Evolutionary conservation across 768 basidiomycete genomes (phyloP), one percentile per base, ranked within the genome.

Genomic region (Tephrocybe sp.): DNA sequence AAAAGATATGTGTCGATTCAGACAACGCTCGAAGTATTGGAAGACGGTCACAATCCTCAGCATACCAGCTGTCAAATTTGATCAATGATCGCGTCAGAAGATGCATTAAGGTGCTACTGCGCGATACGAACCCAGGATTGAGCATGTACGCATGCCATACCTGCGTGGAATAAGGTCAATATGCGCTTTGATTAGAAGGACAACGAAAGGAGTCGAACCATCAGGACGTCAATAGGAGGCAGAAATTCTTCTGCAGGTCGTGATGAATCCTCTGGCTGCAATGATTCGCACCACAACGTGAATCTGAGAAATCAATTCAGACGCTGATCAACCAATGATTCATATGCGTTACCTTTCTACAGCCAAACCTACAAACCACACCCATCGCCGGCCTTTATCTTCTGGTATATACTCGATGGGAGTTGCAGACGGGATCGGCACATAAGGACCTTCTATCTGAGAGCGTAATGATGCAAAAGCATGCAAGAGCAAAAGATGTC

Each of bases 121-220:
- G 34, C 4, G 12, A 18, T 42, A 36, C 50, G 1, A 8, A 58
- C 58, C 45, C 41, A 11, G 58, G 58, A 44, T 58, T 58, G 8
- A 58, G 48, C 50, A 58, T 52, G 24, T 58, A 58, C 2, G 58
- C 38, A 40, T 55, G 58, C 58, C 58, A 58, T 8, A 58, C 54
- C 58, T 57, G 6, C 15, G 34, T 36, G 15, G 26, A 11, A 48
- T 33, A 12, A 3, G 4, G 15, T 51, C 4, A 23, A 4, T 11
- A 2, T 24, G 26, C 3, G 21, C 4, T 26, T n/a, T 42, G 21
- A 9, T 25, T 5, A 34, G 17, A 7, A 8, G 1, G 18, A 25
- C 8, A 10, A 39, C 6, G 7, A 37, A 20, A 1, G 2, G 11
- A 8, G 6, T 50, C 48, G 2, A 1, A 57, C 56, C 52, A 57